A percentile compares a stretch with the other conserved stretches of the same genome.
phyloP scores from a whole-genome alignment of 192 early-diverging fungal genomes.

The Rhizophlyctis rosea region DNA sequence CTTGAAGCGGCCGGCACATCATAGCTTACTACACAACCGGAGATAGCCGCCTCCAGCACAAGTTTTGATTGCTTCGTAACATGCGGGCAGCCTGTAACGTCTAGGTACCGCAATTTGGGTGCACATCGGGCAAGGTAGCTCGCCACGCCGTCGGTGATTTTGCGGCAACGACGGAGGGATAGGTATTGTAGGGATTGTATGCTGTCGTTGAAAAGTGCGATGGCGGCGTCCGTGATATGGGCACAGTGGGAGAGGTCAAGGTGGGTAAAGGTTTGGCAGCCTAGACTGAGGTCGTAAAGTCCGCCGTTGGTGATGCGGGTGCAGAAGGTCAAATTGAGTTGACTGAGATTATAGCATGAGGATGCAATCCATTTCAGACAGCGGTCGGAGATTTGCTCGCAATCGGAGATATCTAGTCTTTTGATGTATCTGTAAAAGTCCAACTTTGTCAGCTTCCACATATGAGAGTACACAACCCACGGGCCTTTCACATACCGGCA shows the following conservation, averaged over 20 bases:
- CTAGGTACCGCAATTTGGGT: conserved; percentile 14
- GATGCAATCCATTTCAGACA: conserved; percentile 53
- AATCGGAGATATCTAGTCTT: conserved; percentile 41
- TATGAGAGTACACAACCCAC: no score
- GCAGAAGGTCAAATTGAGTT: conserved; percentile 46
- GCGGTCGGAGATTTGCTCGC: conserved; percentile 49
- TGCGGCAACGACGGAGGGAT: conserved; percentile 35
- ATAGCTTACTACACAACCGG: conserved; percentile 9
- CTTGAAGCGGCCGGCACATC: conserved; percentile 16
- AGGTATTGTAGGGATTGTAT: conserved; percentile 30
- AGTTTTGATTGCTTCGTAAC: conserved; percentile 20
- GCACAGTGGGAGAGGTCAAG: conserved; percentile 42
- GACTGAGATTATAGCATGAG: conserved; percentile 30
- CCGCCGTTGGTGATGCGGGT: conserved; percentile 48
- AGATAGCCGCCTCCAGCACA: conserved; percentile 11
- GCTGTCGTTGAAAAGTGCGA: conserved; percentile 38
- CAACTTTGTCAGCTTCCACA: no score
- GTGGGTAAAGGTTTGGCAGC: conserved; percentile 32
- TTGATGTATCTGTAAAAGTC: conserved; percentile 23
- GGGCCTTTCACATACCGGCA: conserved; percentile 27
- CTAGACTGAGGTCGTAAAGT: conserved; percentile 46
- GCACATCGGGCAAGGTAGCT: conserved; percentile 29
- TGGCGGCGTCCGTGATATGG: conserved; percentile 42
- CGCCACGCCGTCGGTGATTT: conserved; percentile 40
- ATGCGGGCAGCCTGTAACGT: conserved; percentile 36